These are phyloP conservation scores for Yarrowia galli DNA, from an alignment of 1,139 yeast species.

Conservation along the genomic window DNA sequence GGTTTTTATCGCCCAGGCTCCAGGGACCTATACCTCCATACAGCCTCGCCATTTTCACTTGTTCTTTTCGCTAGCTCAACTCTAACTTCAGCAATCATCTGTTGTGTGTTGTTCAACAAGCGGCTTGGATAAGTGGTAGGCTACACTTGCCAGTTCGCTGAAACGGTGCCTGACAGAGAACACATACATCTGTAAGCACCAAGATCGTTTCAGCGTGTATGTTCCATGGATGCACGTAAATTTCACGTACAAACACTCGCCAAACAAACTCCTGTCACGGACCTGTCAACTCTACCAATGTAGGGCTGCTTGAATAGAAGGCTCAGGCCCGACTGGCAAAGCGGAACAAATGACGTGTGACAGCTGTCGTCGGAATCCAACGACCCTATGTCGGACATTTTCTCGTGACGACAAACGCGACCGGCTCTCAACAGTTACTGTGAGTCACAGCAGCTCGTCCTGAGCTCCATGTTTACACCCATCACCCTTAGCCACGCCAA, in stretches of 20 bases:
- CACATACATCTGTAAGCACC: too few relatives aligned
- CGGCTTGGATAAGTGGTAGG: neutral
- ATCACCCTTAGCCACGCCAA: too few relatives aligned
- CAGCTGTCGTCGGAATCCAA: neutral
- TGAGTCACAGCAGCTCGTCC: too few relatives aligned
- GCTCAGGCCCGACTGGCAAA: neutral
- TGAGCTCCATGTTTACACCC: too few relatives aligned
- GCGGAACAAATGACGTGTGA: neutral
- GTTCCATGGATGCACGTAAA: too few relatives aligned
- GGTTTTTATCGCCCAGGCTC: too few relatives aligned
- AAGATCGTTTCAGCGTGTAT: too few relatives aligned
- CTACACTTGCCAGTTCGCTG: too few relatives aligned
- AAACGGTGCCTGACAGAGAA: too few relatives aligned
- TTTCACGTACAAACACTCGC: neutral
- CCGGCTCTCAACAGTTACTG: too few relatives aligned
- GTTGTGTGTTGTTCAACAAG: neutral
- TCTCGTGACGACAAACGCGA: too few relatives aligned
- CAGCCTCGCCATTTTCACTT: neutral
- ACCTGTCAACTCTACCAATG: slow-evolving; percentile 16
- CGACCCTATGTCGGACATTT: slow-evolving; percentile 5
- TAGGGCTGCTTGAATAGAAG: neutral
- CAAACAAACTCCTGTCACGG: slow-evolving; percentile 9
- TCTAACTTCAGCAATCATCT: slow-evolving; percentile 24
- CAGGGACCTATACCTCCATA: neutral
- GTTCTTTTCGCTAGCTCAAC: slow-evolving; percentile 17